Evolutionary conservation across 148 eudicot genomes (phyloP).

Genomic region (Mesembryanthemum crystallinum): DNA sequence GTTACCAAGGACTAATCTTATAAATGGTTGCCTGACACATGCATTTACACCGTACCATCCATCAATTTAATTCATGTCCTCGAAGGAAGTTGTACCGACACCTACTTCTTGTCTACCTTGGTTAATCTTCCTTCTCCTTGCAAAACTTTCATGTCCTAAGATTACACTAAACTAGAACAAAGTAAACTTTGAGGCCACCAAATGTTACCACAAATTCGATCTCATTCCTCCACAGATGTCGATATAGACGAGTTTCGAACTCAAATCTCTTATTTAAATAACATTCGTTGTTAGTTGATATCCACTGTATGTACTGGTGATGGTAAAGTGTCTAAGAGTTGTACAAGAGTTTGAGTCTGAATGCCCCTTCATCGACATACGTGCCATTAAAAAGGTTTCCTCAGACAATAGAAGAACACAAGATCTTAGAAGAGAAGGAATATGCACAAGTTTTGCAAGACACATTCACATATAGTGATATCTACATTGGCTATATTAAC

Average conservation of each 20-base stretch:
- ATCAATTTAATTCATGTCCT: background rate
- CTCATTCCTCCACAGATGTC: too few relatives aligned
- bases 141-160: background rate
- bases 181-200: background rate
- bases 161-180: background rate
- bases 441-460: conserved; percentile 19
- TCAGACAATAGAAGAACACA: too few relatives aligned
- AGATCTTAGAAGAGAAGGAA: too few relatives aligned
- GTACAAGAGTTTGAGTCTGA: background rate
- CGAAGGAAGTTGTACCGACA: conserved; percentile 17
- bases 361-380: background rate
- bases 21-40: background rate
- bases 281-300: too few relatives aligned
- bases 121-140: background rate
- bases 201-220: too few relatives aligned
- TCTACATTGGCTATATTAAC: conserved; percentile 24
- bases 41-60: background rate
- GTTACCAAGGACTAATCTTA: background rate
- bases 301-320: too few relatives aligned
- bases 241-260: too few relatives aligned
- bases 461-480: conserved; percentile 20
- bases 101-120: background rate
- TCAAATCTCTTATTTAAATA: too few relatives aligned
- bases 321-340: background rate
- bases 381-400: too few relatives aligned